Evolutionary conservation across 2,329 filamentous ascomycete species (phyloP), one percentile per base, ranked within the genome.

Genomic region (Pseudogymnoascus sp.): DNA sequence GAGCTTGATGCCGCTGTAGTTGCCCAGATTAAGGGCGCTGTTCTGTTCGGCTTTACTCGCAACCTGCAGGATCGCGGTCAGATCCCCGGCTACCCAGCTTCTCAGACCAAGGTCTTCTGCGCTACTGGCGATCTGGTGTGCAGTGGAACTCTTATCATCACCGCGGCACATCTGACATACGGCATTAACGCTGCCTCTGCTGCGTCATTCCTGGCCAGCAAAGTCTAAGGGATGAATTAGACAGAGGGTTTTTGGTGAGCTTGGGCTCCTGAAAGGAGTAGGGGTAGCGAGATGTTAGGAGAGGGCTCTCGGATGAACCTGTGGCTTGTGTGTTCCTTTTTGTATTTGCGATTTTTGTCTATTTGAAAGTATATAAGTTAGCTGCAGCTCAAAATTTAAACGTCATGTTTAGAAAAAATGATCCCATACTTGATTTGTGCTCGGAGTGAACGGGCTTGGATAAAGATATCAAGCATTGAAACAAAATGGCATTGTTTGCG

Each of bases 101-200:
- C 62, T 39, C 62, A 72, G 61, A 66, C 70, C 2, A 64, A 79
- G 66, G 77, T 79, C 17, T 76, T 78, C 37, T 84, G 81, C 63
- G 75, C 79, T 31, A 50, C 64, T 3, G 80, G 78, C 0, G 81
- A 84, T 64, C 71, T 77, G 8, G 80, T 84, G 5, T 84, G 81
- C 63, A 60, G 69, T 3, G 77, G 80, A 35, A 77, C 77, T 0
- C 67, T 75, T 21, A 71, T 77, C 60, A 68, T 76, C 5, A 68
- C 76, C 21, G 73, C 71, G 6, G 66, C 75, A 5, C 78, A 80
- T 69, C 60, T 75, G 35, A 69, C 69, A 2, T 80, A 80, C 63
- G 72, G 67, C 1, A 24, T 50, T 2, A 63, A 76, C 68, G 75
- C 72, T 0, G 63, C 64, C 3, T 68, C 68, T 7, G 76, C 76